phyloP scores from a whole-genome alignment of 148 eudicot species.

The Hydrangea macrophylla region DNA sequence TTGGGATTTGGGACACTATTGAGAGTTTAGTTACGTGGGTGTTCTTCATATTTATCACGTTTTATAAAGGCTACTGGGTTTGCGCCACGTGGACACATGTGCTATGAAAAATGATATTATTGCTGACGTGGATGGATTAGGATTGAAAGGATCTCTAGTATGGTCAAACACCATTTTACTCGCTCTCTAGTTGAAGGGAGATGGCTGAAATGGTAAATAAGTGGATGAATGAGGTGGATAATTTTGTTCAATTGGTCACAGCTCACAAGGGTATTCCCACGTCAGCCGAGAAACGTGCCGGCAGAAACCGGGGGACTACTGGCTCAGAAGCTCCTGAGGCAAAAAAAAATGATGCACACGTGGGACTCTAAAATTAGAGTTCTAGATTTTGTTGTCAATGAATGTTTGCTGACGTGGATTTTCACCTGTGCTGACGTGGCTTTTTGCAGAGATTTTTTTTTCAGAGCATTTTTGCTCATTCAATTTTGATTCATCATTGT shows the following conservation, averaged over 20 bases:
- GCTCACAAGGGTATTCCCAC: background rate
- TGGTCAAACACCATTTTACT: slow-evolving; percentile 8
- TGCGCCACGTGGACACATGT: slow-evolving; percentile 13
- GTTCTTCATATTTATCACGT: background rate
- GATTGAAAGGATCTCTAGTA: too few species aligned
- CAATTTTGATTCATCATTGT: too few species aligned
- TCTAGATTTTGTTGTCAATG: too few species aligned
- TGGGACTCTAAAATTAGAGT: too few species aligned
- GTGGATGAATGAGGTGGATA: background rate
- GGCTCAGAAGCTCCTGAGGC: too few species aligned
- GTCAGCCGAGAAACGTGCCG: too few species aligned
- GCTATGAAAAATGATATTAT: background rate
- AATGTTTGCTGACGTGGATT: too few species aligned
- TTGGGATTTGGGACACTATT: background rate
- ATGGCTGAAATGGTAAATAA: slow-evolving; percentile 9
- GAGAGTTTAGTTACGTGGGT: background rate
- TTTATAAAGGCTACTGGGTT: background rate
- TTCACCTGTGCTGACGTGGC: too few species aligned
- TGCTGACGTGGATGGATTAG: slow-evolving; percentile 14
- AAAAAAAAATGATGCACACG: too few species aligned
- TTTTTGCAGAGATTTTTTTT: too few species aligned
- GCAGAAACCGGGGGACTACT: too few species aligned
- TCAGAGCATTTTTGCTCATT: too few species aligned
- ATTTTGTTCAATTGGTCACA: background rate
- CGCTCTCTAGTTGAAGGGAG: background rate